Evolutionary conservation across 1,284 basidiomycete genomes (phyloP), one percentile per base, ranked within the genome.

Genomic region (Ustilago hordei): DNA sequence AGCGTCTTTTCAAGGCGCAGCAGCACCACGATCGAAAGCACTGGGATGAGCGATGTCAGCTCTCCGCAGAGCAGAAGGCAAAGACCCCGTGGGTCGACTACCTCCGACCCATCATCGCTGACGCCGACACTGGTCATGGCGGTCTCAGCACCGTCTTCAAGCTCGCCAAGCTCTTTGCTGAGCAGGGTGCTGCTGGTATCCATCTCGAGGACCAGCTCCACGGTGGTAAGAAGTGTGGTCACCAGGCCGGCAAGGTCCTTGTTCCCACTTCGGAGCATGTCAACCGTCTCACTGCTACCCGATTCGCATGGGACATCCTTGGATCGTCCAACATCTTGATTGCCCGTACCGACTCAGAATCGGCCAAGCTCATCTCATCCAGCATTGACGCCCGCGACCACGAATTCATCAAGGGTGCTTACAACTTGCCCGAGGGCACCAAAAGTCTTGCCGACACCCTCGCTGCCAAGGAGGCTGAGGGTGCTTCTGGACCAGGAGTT

Each of bases 191-290:
- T 7, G 81, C 84, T 5, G 84, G 74, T 32, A 81, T 86, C 39
- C 84, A 86, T 55, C 69, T 86, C 38, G 84, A 86, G 62, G 84
- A 86, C 58, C 84, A 86, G 75, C 76, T 86, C 57, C 84, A 86
- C 55, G 84, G 84, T 53, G 84, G 84, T 39, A 87, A 85, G 59
- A 86, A 86, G 90, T 96, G 94, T 84, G 94, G 94, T 19, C 94
- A 96, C 88, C 90, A 95, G 83, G 92, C 92, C n/a, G 94, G 94
- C 65, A 96, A 96, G 87, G 94, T 96, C 50, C 90, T 96, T 64
- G 94, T 96, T 2, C 94, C 94, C 15, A 91, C 93, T 4, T 93
- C 92, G 11, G 92, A 93, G 28, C 94, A 95, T 83, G 89, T 93
- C 73, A 92, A 93, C 56, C 91, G 95, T 39, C 90, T 96, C 63